These are phyloP conservation scores for Euphorbia lathyris DNA, from an alignment of 345 rosid genomes.

Conservation along the genomic window DNA sequence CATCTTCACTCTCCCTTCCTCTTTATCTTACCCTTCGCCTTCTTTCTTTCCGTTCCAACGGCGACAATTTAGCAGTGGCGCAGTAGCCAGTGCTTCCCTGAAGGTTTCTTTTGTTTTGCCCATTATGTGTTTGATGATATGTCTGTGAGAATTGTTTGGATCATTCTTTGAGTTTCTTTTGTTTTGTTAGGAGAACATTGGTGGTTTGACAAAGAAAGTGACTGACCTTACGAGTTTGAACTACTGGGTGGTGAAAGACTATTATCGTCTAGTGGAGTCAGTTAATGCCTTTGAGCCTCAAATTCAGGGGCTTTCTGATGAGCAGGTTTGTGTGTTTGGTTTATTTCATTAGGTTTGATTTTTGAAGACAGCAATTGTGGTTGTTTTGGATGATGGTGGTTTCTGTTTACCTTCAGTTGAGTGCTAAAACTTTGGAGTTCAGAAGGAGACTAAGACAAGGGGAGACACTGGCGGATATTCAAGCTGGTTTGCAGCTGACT, in stretches of 20 bases:
- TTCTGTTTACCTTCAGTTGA: conserved; percentile 41
- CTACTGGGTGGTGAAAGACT: conserved; percentile 86
- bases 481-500: conserved; percentile 60
- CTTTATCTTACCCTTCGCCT: conserved; percentile 12
- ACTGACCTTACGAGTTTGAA: conserved; percentile 64
- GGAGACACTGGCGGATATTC: conserved; percentile 73
- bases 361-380: neutral
- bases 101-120: conserved; percentile 38
- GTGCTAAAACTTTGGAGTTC: conserved; percentile 73
- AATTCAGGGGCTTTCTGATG: conserved; percentile 60
- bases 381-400: conserved; percentile 7
- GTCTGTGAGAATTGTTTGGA: conserved; percentile 17
- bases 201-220: conserved; percentile 41
- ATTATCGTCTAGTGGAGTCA: conserved; percentile 66
- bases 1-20: conserved; percentile 22
- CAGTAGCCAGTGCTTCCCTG: conserved; percentile 36
- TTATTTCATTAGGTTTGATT: neutral
- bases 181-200: conserved; percentile 42
- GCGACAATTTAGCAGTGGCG: conserved; percentile 11
- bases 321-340: conserved; percentile 51
- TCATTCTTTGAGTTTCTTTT: neutral
- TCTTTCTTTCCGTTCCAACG: conserved; percentile 20
- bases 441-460: conserved; percentile 59
- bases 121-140: conserved; percentile 53
- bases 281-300: conserved; percentile 62